Evolutionary conservation across 31 red algal genomes (phyloP), one percentile per base, ranked within the genome.

Genomic region (Endocladia muricata): DNA sequence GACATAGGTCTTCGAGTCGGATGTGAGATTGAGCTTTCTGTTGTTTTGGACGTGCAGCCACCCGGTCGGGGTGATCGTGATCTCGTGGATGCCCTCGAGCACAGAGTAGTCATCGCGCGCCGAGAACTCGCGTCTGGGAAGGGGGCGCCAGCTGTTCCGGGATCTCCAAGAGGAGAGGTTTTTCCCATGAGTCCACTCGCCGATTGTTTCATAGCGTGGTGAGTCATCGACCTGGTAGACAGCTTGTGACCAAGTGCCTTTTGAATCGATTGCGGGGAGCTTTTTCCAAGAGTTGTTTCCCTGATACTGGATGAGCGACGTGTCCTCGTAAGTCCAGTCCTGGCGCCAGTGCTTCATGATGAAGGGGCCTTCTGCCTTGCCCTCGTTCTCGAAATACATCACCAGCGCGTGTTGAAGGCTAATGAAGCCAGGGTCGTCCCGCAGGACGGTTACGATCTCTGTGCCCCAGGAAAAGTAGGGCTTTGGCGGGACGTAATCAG

Each of bases 331-430:
- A 11, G 59, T 63, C 59, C 59, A 63, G 59, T 11, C 23, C 23
- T 63, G 59, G 17, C 59, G 59, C 59, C 59, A 63, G 26, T 63
- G 59, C 28, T 63, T 63, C 9, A 63, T 26, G 9, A 63, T 25
- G 8, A 22, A 25, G 8, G 9, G 9, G 9, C 23, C 13, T 9
- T n/a, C 26, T 30, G 17, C 13, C n/a, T n/a, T n/a, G n/a, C n/a
- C n/a, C 23, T 63, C 26, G 59, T 30, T 25, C 59, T 11, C 13
- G 23, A n/a, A 11, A 26, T 63, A n/a, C 59, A 63, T 63, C n/a
- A 63, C 59, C 59, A 63, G 11, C 13, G 28, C 23, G 26, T 63
- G 59, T 30, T 63, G 59, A 9, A 63, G 28, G 26, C 23, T 26
- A 25, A 63, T 63, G 23, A 63, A 11, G 8, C 59, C 13, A 26